A percentile compares a stretch with the other conserved stretches of the same genome.
These are phyloP conservation scores for Fusarium temperatum DNA, from an alignment of 2,329 filamentous ascomycete genomes.

Conservation along the genomic window DNA sequence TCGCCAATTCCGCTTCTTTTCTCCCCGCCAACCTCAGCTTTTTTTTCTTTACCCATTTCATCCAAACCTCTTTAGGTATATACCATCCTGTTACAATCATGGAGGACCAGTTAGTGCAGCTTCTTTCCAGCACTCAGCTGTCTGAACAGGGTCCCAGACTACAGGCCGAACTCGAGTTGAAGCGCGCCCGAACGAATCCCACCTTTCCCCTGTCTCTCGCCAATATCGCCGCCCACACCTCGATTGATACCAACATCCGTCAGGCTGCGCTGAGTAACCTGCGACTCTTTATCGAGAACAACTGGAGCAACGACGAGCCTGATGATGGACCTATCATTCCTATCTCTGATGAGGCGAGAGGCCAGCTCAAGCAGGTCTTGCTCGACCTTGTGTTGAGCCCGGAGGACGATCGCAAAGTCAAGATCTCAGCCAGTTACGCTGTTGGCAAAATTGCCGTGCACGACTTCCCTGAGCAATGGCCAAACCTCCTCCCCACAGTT, in stretches of 20 bases:
- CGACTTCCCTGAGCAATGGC: conserved; percentile 96
- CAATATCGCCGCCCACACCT: conserved; percentile 80
- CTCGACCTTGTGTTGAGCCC: conserved; percentile 79
- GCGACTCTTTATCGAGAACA: conserved; percentile 82
- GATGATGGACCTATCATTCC: conserved; percentile 70
- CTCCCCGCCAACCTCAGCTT: conserved; percentile 38
- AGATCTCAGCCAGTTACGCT: conserved; percentile 79
- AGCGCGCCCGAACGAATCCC: conserved; percentile 72
- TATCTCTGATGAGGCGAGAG: conserved; percentile 78
- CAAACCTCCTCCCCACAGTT: conserved; percentile 82
- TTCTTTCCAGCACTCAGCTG: conserved; percentile 88
- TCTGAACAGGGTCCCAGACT: conserved; percentile 79
- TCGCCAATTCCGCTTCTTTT: conserved; percentile 34
- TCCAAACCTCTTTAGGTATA: not conserved
- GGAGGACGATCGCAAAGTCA: conserved; percentile 84
- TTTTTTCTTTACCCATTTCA: conserved; percentile 17
- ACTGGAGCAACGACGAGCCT: conserved; percentile 82
- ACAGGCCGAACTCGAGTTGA: conserved; percentile 85
- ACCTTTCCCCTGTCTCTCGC: conserved; percentile 83
- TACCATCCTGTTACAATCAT: conserved; percentile 57
- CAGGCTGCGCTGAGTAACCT: conserved; percentile 84
- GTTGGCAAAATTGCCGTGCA: conserved; percentile 94
- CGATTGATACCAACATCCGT: conserved; percentile 77
- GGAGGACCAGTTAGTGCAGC: conserved; percentile 91
- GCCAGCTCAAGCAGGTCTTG: conserved; percentile 75